Conservation (phyloP, 495 filamentous ascomycete genomes). For the Podospora conica region DNA sequence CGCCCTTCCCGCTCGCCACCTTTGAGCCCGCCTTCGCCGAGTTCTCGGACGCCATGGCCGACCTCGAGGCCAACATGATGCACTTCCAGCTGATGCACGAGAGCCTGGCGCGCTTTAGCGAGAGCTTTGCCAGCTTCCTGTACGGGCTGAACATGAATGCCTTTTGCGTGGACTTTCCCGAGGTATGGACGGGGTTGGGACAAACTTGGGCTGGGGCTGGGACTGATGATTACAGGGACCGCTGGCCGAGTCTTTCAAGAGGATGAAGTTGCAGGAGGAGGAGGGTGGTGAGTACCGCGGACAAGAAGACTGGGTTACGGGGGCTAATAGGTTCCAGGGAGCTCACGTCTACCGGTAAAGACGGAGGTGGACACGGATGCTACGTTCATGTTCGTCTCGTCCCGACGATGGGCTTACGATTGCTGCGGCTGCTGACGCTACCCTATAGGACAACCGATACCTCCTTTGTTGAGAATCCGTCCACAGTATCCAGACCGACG, state of each 20-base stretch:
- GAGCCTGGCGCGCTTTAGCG: slow-evolving; percentile 85
- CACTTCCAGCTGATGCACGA: slow-evolving; percentile 97
- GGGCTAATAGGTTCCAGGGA: neutral
- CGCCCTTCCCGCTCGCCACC: slow-evolving; percentile 67
- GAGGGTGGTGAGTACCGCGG: slow-evolving; percentile 25
- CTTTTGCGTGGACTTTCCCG: slow-evolving; percentile 96
- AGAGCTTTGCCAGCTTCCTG: slow-evolving; percentile 91
- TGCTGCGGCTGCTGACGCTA: slow-evolving; percentile 21
- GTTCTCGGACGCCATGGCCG: slow-evolving; percentile 87
- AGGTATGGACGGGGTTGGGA: slow-evolving; percentile 45
- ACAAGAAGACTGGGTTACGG: neutral
- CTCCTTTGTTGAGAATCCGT: slow-evolving; percentile 85
- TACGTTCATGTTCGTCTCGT: slow-evolving; percentile 71
- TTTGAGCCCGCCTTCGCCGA: slow-evolving; percentile 90
- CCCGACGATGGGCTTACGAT: neutral
- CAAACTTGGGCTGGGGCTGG: neutral
- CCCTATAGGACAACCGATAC: slow-evolving; percentile 78
- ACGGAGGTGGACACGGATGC: slow-evolving; percentile 53
- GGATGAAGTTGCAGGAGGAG: slow-evolving; percentile 51
- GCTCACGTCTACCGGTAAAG: slow-evolving; percentile 16
- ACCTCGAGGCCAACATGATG: slow-evolving; percentile 95
- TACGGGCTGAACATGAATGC: slow-evolving; percentile 99
- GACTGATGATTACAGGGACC: slow-evolving; percentile 33
- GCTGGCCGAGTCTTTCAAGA: slow-evolving; percentile 61
- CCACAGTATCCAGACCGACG: slow-evolving; percentile 60